Base-by-base conservation (phyloP, 192 early-diverging fungal species). In the Entophlyctis helioformis region DNA sequence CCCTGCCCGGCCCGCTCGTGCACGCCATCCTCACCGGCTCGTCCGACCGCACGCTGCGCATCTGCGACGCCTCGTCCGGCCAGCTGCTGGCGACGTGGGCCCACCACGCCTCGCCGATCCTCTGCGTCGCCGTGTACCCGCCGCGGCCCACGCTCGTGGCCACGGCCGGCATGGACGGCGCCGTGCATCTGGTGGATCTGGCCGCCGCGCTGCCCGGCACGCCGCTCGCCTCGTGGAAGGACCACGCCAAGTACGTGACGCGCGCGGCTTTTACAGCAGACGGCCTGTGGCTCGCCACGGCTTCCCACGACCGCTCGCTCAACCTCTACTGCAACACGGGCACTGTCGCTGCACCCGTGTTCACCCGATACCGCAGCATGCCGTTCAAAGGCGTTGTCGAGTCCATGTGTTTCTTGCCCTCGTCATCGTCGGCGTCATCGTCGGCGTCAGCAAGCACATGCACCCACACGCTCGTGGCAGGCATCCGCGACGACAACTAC, bases 221-320 rank as follows among this genome's bases (percentile, higher is more conserved):
- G 34, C 11, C 36, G 11, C 36, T 74, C 22, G 82, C 84, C 61
- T 50, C 42, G 6, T 86, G 74, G 48, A 71, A 72, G 39, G 71
- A 84, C 48, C 87, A 89, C 50, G 34, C 48, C 20, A 85, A 85
- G 41, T 86, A 81, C 60, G 75, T 86, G 16, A 58, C 76, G 11
- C 62, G 71, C 2, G 72, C 1, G 49, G 56, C 7, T 45, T n/a
- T 13, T 31, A 36, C 8, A 8, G 56, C 51, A n/a, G 59, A 72
- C 39, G 84, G 81, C 9, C 28, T 36, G n/a, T 66, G 51, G 12
- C 36, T 87, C 19, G 69, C 64, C 13, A 83, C 82, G 1, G 83
- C 69, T 0, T 83, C 83, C 10, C 74, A 86, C 48, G 87, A 89
- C 57, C 61, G 66, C 21, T 74, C 72, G 0, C 60, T 88, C 20